Base-by-base conservation (phyloP, 495 filamentous ascomycete species). In the Xylaria bambusicola region DNA sequence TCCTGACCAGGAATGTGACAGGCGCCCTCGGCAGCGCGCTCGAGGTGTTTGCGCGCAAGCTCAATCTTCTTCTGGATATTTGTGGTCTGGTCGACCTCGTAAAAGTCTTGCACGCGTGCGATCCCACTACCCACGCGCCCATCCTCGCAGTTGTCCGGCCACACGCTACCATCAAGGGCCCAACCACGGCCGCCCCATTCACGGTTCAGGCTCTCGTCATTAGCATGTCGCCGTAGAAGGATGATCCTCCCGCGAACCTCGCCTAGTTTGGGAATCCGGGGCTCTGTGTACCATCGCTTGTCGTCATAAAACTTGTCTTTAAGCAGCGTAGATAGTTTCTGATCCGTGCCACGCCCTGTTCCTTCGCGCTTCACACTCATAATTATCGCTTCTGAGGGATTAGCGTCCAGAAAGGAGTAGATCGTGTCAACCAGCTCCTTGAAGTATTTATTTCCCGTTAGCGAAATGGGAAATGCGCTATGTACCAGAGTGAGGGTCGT, bases 281-380 rank as follows among this genome's bases (percentile, higher is more conserved):
- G 85, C 10, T 84, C 79, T 1, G 88, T 89, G 77, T 86, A 94
- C 94, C 94, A 98, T 36, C 80, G 80, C 42, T 57, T 60, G 52
- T 83, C 81, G 24, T 70, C 75, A 26, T 88, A 83, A 71, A 95
- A 96, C 66, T 89, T 85, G 29, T 84, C 77, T 49, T 80, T 76
- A 10, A 98, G 73, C 56, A 92, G 84, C 33, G 81, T 83, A 57
- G 84, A 82, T 38, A 98, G 85, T 45, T 92, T 84, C 58, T 88
- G 83, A 67, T 98, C 94, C 3, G 88, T 92, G 24, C 88, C 85
- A 33, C 77, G 82, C 12, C 92, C 93, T 1, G 87, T 79, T 3
- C 94, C 94, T 71, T 98, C 94, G 56, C 92, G 87, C 75, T 98
- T 98, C 60, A 98, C 66, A 27, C 87, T 92, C 73, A 98, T 84